Evolutionary conservation across 148 eudicot species (phyloP).

Genomic region (Chenopodium formosanum): DNA sequence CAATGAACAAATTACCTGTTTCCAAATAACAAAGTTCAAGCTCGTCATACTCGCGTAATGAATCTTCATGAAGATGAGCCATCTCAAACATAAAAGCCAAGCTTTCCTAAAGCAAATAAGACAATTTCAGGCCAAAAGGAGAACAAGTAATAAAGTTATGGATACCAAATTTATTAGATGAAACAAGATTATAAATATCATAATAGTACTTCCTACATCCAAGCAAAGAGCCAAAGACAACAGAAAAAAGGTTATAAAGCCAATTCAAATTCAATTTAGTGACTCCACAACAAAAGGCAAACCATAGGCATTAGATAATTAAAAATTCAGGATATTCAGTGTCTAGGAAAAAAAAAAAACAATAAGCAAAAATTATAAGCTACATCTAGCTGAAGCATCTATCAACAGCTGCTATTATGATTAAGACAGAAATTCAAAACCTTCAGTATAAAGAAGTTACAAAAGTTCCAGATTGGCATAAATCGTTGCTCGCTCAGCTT

Average conservation of each 20-base stretch:
- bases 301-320: background rate
- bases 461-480: conserved; percentile 96
- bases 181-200: background rate
- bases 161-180: background rate
- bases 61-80: conserved; percentile 96
- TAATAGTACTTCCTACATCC: conserved; percentile 1
- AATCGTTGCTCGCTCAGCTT: conserved; percentile 95
- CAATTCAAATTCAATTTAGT: background rate
- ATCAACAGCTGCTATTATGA: conserved; percentile 8
- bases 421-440: conserved; percentile 37
- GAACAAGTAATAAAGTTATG: background rate
- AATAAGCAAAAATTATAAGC: background rate
- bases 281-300: background rate
- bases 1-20: conserved; percentile 56
- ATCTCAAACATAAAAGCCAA: conserved; percentile 98
- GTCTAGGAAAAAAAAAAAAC: background rate
- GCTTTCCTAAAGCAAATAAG: conserved; percentile 65
- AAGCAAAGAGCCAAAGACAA: background rate
- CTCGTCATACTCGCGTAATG: conserved; percentile 94
- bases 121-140: conserved; percentile 11
- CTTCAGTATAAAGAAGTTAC: conserved; percentile 93
- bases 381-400: background rate
- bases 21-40: conserved; percentile 87
- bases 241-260: background rate
- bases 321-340: background rate